Evolutionary conservation across 441 rosid genomes (phyloP).

Genomic region (Rhodomyrtus psidioides): DNA sequence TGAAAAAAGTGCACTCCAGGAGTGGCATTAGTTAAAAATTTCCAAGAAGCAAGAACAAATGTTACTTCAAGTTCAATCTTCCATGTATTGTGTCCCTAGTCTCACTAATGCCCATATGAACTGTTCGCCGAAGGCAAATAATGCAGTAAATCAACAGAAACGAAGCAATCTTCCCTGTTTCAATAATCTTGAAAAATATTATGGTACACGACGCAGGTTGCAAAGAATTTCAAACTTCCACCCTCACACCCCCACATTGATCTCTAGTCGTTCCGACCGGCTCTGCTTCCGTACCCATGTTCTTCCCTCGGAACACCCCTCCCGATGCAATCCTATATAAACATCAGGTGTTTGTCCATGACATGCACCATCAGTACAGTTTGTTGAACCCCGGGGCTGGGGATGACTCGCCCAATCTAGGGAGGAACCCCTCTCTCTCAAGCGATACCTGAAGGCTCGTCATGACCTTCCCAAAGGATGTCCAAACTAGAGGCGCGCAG

Average conservation of each 20-base stretch:
- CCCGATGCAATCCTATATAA: background rate
- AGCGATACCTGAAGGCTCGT: conserved; percentile 51
- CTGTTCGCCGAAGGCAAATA: background rate
- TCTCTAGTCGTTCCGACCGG: background rate
- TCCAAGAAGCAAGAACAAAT: background rate
- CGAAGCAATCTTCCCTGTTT: background rate
- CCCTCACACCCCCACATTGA: background rate
- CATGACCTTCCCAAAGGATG: conserved; percentile 43
- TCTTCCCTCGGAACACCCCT: background rate
- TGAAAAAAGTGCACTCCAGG: background rate
- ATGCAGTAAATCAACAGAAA: background rate
- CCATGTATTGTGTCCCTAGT: background rate
- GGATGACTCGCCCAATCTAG: conserved; percentile 40
- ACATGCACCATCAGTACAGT: conserved; percentile 24
- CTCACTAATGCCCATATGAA: no score
- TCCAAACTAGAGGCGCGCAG: conserved; percentile 61
- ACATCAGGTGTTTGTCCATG: background rate
- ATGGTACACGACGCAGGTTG: background rate
- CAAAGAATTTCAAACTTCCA: background rate
- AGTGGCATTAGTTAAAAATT: background rate
- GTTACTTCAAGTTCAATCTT: background rate
- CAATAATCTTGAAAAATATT: background rate
- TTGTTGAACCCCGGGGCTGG: conserved; percentile 48
- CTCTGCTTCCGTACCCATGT: background rate
- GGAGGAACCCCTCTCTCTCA: conserved; percentile 65